Conservation (phyloP, 805 yeast genomes). For the Deakozyma indianensis region DNA sequence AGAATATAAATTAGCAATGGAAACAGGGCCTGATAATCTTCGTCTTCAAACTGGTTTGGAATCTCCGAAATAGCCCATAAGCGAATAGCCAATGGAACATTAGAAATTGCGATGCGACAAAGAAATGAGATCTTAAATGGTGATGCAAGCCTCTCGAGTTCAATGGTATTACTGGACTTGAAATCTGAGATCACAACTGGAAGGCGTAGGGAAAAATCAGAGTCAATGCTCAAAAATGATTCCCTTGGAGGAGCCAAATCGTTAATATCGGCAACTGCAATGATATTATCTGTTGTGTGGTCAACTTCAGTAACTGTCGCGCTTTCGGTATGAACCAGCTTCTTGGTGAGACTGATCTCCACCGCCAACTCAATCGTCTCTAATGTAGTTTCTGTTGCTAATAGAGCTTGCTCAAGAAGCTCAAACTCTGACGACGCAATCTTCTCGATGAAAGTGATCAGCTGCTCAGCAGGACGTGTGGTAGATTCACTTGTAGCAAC, state of each 20-base stretch:
- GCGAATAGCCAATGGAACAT: not conserved
- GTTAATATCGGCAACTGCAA: not conserved
- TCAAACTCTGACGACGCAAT: conserved; percentile 1
- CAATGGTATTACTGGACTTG: not conserved
- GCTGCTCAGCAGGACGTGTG: not conserved
- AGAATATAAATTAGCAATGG: conserved; percentile 20
- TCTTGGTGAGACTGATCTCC: conserved; percentile 19
- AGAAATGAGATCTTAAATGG: conserved; percentile 11
- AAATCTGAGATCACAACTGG: conserved; percentile 1
- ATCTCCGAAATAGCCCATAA: conserved; percentile 9
- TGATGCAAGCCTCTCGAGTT: not conserved
- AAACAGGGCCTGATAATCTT: conserved; percentile 23
- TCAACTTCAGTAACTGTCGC: conserved; percentile 4
- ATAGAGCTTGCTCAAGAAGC: conserved; percentile 7
- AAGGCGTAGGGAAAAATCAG: not conserved
- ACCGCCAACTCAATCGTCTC: conserved; percentile 7
- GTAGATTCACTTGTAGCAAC: not conserved
- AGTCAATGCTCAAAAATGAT: not conserved
- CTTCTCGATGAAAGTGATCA: not conserved
- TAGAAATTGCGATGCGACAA: conserved; percentile 7
- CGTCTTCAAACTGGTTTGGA: conserved; percentile 1
- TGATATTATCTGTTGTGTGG: conserved; percentile 7
- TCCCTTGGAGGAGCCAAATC: not conserved
- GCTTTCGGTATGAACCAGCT: conserved; percentile 5
- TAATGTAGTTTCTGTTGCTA: conserved; percentile 5